Conservation (phyloP, 2,329 filamentous ascomycete genomes). For the Fusarium tupiense region DNA sequence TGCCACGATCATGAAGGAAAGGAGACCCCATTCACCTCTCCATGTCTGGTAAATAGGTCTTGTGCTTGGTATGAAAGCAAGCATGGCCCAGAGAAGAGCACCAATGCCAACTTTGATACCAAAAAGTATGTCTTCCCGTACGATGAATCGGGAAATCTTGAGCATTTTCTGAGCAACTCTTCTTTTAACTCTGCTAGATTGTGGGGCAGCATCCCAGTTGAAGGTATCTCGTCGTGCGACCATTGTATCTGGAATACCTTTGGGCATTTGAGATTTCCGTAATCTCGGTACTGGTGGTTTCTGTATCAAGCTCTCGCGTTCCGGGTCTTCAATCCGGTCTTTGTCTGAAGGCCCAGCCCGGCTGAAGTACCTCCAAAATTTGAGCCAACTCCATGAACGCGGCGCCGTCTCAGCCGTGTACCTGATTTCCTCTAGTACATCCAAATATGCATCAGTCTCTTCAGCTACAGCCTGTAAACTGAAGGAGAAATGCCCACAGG, state of each 20-base stretch:
- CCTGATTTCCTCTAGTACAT: constrained; percentile 87
- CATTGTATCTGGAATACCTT: constrained; percentile 66
- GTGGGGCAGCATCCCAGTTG: constrained; percentile 65
- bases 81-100: constrained; percentile 86
- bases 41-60: constrained; percentile 85
- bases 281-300: constrained; percentile 56
- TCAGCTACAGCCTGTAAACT: constrained; percentile 90
- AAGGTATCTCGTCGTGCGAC: constrained; percentile 62
- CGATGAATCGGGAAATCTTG: constrained; percentile 57
- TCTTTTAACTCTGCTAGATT: constrained; percentile 56
- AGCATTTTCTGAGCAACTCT: constrained; percentile 58
- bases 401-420: constrained; percentile 70
- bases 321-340: constrained; percentile 49
- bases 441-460: constrained; percentile 84
- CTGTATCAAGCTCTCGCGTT: constrained; percentile 54
- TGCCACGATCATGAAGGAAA: constrained; percentile 98
- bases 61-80: constrained; percentile 83
- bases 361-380: constrained; percentile 70
- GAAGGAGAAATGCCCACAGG: constrained; percentile 95
- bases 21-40: constrained; percentile 94
- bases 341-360: constrained; percentile 11
- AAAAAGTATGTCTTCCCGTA: constrained; percentile 72
- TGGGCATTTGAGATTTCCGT: constrained; percentile 64
- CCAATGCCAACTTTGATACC: constrained; percentile 94
- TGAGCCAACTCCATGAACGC: constrained; percentile 85